These are phyloP conservation scores for Malus sylvestris DNA, from an alignment of 306 rosid species.

Conservation along the genomic window DNA sequence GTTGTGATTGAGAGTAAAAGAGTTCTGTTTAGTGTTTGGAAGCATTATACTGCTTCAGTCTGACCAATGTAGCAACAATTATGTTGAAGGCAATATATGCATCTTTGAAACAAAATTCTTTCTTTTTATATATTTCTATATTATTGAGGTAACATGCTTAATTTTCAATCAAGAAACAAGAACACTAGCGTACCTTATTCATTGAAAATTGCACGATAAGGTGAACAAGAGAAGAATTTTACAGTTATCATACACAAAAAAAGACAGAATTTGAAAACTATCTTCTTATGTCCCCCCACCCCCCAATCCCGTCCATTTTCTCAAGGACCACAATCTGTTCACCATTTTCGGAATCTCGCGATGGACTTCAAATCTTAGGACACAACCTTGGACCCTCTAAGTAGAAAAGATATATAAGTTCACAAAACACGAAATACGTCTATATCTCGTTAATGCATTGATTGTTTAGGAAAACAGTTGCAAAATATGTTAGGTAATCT, in stretches of 20 bases:
- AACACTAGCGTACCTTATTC: not conserved
- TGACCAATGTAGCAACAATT: not conserved
- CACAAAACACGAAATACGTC: not conserved
- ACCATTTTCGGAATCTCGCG: not conserved
- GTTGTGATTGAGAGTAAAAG: not conserved
- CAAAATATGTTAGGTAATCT: not conserved
- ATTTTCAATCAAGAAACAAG: not conserved
- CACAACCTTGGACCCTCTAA: not conserved
- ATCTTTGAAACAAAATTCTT: not conserved
- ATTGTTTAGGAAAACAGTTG: not conserved
- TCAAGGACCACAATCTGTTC: conserved; percentile 9
- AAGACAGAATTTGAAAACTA: not conserved
- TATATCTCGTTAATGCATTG: not conserved
- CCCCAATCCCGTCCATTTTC: not conserved
- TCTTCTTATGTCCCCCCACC: conserved; percentile 1
- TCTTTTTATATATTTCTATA: not conserved
- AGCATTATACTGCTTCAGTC: not conserved
- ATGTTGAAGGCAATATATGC: not conserved
- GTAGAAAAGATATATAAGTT: not conserved
- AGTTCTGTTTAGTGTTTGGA: not conserved
- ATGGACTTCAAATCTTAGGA: not conserved
- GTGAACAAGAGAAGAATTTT: not conserved
- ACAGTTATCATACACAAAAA: not conserved
- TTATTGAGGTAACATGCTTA: not conserved
- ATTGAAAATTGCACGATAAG: not conserved